A percentile compares a stretch with the other conserved stretches of the same genome.
Conservation (phyloP, 768 basidiomycete species). For the Amanita inopinata region DNA sequence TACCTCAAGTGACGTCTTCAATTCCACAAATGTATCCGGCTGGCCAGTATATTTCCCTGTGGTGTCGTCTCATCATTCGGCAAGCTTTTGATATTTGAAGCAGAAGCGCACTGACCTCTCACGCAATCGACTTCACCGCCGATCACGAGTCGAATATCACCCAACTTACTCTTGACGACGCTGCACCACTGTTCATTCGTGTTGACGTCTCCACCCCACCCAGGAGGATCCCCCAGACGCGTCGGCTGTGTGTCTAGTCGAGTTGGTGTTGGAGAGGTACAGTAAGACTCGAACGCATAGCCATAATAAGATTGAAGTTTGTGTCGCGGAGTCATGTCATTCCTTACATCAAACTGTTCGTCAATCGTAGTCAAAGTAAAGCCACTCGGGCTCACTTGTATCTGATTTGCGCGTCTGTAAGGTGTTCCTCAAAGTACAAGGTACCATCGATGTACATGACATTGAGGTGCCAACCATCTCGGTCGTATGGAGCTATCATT, state of each 20-base stretch:
- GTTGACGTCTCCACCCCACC: slow-evolving; percentile 77
- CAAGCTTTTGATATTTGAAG: too few relatives aligned
- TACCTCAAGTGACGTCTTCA: slow-evolving; percentile 78
- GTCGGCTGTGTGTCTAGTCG: slow-evolving; percentile 15
- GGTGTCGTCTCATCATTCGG: too few relatives aligned
- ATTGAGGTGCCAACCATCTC: slow-evolving; percentile 75
- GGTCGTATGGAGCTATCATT: slow-evolving; percentile 46
- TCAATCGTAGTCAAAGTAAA: background rate
- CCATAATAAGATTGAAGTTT: slow-evolving; percentile 69
- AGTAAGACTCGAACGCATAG: slow-evolving; percentile 86
- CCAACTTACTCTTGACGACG: slow-evolving; percentile 80
- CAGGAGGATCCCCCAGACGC: slow-evolving; percentile 25
- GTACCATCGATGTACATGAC: slow-evolving; percentile 68
- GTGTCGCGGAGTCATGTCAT: slow-evolving; percentile 55
- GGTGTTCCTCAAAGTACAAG: slow-evolving; percentile 68
- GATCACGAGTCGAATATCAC: slow-evolving; percentile 58
- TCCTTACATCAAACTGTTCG: slow-evolving; percentile 28
- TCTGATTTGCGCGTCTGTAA: slow-evolving; percentile 43
- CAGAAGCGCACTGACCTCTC: slow-evolving; percentile 41
- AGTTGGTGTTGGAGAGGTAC: slow-evolving; percentile 43
- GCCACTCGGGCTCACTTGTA: slow-evolving; percentile 45
- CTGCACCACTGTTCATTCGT: slow-evolving; percentile 90
- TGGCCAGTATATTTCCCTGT: slow-evolving; percentile 51
- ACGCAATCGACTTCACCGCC: slow-evolving; percentile 93
- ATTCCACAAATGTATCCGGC: slow-evolving; percentile 67